Conservation (phyloP, 2,329 filamentous ascomycete genomes). For the Lecanoromycetidae sp. region DNA sequence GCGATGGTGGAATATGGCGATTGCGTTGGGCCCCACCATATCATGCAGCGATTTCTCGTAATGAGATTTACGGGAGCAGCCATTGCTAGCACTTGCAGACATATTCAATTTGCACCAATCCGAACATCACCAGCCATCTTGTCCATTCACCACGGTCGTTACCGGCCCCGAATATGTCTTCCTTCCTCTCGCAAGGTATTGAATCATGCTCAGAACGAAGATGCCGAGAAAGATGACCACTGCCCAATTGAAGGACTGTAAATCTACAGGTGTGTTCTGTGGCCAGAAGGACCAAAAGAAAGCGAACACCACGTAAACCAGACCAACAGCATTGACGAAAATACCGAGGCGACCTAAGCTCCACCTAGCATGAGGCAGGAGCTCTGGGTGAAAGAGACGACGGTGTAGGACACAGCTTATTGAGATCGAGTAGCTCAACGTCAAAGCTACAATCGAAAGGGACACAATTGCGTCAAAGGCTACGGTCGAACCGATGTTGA, state of each 20-base stretch:
- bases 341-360: conserved; percentile 29
- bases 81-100: no score
- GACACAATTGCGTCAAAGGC: conserved; percentile 32
- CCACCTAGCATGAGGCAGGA: conserved; percentile 28
- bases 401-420: conserved; percentile 27
- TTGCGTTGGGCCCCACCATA: no score
- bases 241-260: conserved; percentile 24
- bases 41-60: no score
- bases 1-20: no score
- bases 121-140: no score
- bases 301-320: conserved; percentile 20
- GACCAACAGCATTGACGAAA: conserved; percentile 27
- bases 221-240: conserved; percentile 22
- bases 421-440: conserved; percentile 30
- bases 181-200: conserved; percentile 21
- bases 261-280: conserved; percentile 15
- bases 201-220: conserved; percentile 20
- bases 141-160: no score
- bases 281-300: conserved; percentile 25
- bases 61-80: no score
- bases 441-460: conserved; percentile 28
- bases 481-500: conserved; percentile 39
- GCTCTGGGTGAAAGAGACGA: conserved; percentile 24
- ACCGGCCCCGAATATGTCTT: conserved; percentile 7
- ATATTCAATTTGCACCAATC: no score